phyloP scores from a whole-genome alignment of 495 filamentous ascomycete species.

The Neurospora pannonica region DNA sequence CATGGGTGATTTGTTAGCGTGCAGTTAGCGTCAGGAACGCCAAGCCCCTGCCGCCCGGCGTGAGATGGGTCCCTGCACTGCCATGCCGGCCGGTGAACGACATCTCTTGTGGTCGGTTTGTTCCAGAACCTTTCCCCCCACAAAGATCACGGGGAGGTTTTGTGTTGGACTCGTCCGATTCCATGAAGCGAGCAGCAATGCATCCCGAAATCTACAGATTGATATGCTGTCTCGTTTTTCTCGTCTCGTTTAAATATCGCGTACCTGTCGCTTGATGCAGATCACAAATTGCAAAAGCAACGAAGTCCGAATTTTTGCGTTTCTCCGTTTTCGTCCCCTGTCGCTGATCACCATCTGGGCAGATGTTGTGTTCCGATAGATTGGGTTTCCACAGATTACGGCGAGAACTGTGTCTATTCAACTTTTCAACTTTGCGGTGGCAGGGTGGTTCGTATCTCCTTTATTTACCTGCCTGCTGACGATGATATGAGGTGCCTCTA shows the following conservation, averaged over 20 bases:
- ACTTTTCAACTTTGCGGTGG: too few relatives aligned
- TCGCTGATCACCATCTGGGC: not conserved
- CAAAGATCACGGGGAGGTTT: not conserved
- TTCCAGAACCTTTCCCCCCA: not conserved
- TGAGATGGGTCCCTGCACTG: not conserved
- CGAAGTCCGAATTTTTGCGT: not conserved
- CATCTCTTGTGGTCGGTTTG: too few relatives aligned
- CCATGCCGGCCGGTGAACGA: not conserved
- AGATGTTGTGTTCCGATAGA: not conserved
- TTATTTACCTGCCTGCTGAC: not conserved
- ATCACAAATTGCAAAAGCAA: not conserved
- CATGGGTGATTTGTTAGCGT: not conserved
- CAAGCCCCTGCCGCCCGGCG: not conserved
- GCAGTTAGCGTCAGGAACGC: not conserved
- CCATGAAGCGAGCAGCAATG: not conserved
- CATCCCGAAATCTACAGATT: not conserved
- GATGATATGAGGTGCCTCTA: not conserved
- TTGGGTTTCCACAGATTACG: not conserved
- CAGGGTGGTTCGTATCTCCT: too few relatives aligned
- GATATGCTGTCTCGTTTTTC: not conserved
- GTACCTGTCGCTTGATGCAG: not conserved
- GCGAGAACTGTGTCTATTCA: not conserved
- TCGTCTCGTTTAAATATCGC: not conserved
- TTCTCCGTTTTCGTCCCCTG: not conserved
- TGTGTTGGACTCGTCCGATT: not conserved